phyloP scores from a whole-genome alignment of 441 rosid species.

The Bruguiera hainesii region DNA sequence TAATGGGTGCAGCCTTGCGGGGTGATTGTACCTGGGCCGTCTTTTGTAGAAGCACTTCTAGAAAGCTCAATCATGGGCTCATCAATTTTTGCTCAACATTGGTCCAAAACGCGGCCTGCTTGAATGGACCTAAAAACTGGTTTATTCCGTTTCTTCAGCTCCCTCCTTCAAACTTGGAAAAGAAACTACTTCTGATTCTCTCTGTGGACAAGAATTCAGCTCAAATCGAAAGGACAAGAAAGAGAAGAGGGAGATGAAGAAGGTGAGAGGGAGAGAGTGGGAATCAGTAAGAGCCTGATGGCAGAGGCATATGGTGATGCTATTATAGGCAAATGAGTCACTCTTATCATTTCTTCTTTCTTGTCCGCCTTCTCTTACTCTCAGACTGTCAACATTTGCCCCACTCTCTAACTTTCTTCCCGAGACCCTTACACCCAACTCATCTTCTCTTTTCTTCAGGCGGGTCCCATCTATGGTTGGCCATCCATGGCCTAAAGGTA shows the following conservation, averaged over 20 bases:
- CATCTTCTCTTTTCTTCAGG: conserved; percentile 17
- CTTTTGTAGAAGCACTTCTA: too few relatives aligned
- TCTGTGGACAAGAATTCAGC: too few relatives aligned
- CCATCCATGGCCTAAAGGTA: conserved; percentile 24
- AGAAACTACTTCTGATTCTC: too few relatives aligned
- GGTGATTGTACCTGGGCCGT: too few relatives aligned
- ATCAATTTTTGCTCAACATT: too few relatives aligned
- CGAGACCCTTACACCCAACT: conserved; percentile 27
- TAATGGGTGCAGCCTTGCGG: too few relatives aligned
- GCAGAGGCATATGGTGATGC: conserved; percentile 34
- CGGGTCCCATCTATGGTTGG: conserved; percentile 28
- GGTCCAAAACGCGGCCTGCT: too few relatives aligned
- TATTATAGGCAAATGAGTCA: conserved; percentile 32
- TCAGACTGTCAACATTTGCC: conserved; percentile 34
- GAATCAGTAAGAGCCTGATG: conserved; percentile 35
- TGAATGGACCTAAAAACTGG: too few relatives aligned
- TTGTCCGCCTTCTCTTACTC: conserved; percentile 21
- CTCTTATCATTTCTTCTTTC: conserved; percentile 41
- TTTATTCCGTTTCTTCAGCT: too few relatives aligned
- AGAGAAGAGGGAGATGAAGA: conserved; percentile 5
- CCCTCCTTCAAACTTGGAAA: too few relatives aligned
- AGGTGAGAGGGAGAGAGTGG: conserved; percentile 32
- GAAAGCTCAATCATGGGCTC: too few relatives aligned
- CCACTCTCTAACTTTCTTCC: conserved; percentile 29
- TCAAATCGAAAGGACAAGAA: neutral